These are phyloP conservation scores for Tetragonia tetragonoides DNA, from an alignment of 148 eudicot species.

Conservation along the genomic window DNA sequence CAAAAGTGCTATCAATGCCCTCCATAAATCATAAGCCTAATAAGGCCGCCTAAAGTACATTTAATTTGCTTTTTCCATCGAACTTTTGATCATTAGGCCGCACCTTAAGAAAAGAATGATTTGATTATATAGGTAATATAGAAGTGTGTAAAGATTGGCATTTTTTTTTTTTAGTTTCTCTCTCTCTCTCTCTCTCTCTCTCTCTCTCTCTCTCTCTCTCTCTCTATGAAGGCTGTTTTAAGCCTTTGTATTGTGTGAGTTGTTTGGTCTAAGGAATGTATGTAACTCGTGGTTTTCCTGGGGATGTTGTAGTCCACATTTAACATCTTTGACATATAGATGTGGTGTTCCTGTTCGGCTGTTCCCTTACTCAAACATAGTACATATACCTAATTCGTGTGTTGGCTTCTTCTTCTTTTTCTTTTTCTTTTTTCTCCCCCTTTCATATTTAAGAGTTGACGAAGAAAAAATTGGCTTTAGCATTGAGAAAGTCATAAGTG, in stretches of 20 bases:
- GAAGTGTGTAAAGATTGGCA: conserved; percentile 44
- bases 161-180: conserved; percentile 1
- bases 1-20: background rate
- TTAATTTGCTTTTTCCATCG: background rate
- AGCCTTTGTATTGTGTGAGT: conserved; percentile 17
- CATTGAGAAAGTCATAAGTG: too few species aligned
- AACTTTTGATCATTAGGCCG: conserved; percentile 20
- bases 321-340: background rate
- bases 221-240: background rate
- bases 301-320: background rate
- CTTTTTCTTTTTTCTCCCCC: too few species aligned
- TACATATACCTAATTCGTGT: too few species aligned
- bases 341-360: background rate
- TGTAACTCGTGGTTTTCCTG: conserved; percentile 16
- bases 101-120: background rate
- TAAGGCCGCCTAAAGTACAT: too few species aligned
- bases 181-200: background rate
- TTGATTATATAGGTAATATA: conserved; percentile 29
- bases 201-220: background rate
- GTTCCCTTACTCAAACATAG: too few species aligned
- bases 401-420: too few species aligned
- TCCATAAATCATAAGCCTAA: background rate
- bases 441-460: too few species aligned
- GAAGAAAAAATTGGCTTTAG: too few species aligned
- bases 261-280: conserved; percentile 21